Evolutionary conservation across 2,329 filamentous ascomycete genomes (phyloP).

Genomic region (Diaporthe citrichinensis): DNA sequence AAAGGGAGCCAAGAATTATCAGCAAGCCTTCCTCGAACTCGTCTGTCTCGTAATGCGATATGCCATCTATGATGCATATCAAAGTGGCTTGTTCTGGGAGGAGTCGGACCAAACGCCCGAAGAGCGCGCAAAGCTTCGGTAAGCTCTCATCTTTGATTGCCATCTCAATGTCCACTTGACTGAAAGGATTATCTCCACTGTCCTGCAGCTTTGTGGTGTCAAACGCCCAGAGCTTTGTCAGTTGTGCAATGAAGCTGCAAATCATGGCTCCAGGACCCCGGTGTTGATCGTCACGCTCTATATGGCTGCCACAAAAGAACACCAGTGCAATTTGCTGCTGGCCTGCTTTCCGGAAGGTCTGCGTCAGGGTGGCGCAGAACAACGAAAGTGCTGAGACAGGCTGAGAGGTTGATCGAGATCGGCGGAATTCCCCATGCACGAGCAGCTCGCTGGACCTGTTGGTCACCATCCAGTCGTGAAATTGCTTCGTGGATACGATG

Average conservation of each 20-base stretch:
- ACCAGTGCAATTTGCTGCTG: neutral
- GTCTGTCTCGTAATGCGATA: conserved; percentile 5
- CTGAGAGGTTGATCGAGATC: neutral
- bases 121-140: neutral
- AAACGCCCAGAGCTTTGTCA: neutral
- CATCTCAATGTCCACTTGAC: neutral
- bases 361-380: neutral
- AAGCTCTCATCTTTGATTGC: neutral
- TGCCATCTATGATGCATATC: neutral
- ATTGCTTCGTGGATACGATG: conserved; percentile 7
- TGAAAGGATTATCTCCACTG: neutral
- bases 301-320: neutral
- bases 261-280: neutral
- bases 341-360: neutral
- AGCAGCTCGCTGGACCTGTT: conserved; percentile 11
- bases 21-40: neutral
- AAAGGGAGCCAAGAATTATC: neutral
- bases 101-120: neutral
- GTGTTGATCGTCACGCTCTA: neutral
- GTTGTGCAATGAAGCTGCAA: neutral
- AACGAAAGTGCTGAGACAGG: neutral
- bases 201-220: neutral
- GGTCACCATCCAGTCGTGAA: neutral
- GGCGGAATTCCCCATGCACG: neutral
- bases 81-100: neutral